phyloP scores from a whole-genome alignment of 306 rosid genomes.

The Rosa lucieae region DNA sequence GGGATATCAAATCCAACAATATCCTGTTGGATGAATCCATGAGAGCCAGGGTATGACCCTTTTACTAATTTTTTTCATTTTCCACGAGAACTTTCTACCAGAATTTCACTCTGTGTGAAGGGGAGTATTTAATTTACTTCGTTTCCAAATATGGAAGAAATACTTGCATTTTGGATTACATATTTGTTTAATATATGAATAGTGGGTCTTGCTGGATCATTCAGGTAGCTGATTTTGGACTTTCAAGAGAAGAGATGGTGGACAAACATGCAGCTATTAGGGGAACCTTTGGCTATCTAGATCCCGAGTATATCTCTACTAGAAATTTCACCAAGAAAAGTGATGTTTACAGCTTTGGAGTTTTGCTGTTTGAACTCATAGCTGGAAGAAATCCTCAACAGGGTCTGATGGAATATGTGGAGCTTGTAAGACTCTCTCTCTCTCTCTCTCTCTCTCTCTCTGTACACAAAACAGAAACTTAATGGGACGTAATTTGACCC shows the following conservation, averaged over 20 bases:
- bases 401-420: constrained; percentile 94
- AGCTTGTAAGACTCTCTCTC: constrained; percentile 73
- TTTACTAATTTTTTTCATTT: constrained; percentile 5
- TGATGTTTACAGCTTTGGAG: constrained; percentile 96
- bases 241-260: constrained; percentile 94
- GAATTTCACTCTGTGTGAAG: not conserved
- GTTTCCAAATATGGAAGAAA: not conserved
- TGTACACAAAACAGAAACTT: not conserved
- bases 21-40: constrained; percentile 86
- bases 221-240: constrained; percentile 98
- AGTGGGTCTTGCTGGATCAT: constrained; percentile 29
- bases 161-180: not conserved
- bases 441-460: constrained; percentile 1
- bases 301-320: constrained; percentile 90
- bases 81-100: not conserved
- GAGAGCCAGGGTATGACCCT: constrained; percentile 81
- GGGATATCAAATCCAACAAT: constrained; percentile 89
- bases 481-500: not conserved
- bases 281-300: constrained; percentile 95
- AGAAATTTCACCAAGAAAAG: constrained; percentile 93
- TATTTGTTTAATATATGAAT: constrained; percentile 1
- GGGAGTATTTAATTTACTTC: not conserved
- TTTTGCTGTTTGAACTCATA: constrained; percentile 87
- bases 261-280: constrained; percentile 76
- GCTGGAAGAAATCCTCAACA: constrained; percentile 98